Conservation (phyloP, 1,284 basidiomycete genomes). For the Porogramme epimiltina region DNA sequence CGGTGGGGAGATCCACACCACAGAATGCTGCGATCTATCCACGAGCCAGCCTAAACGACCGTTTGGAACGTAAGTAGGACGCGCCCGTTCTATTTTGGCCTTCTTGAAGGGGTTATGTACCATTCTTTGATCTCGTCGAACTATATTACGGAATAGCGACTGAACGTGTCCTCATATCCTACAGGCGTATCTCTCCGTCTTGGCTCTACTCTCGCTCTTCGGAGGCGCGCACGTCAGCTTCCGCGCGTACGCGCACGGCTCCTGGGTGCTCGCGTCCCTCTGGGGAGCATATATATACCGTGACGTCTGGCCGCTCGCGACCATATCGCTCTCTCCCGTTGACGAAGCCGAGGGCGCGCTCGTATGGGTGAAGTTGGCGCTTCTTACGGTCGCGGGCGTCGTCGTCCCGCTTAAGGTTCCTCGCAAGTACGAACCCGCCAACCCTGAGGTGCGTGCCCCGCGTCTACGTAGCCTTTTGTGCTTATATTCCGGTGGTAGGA, state of each 20-base stretch:
- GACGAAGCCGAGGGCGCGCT: conserved; percentile 39
- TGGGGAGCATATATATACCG: conserved; percentile 48
- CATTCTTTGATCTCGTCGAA: too few relatives aligned
- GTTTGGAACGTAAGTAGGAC: too few relatives aligned
- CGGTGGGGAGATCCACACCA: too few relatives aligned
- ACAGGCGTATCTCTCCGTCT: conserved; percentile 9
- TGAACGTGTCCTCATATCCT: neutral
- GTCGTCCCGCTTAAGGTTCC: conserved; percentile 48
- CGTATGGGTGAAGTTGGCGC: conserved; percentile 36
- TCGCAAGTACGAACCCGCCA: conserved; percentile 43
- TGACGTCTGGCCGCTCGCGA: conserved; percentile 52
- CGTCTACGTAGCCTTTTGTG: neutral
- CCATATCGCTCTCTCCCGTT: conserved; percentile 38
- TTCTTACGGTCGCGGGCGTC: conserved; percentile 43
- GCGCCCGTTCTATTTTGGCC: too few relatives aligned
- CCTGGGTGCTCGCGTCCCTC: conserved; percentile 9
- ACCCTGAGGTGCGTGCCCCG: conserved; percentile 33
- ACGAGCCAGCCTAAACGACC: too few relatives aligned
- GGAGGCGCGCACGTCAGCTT: neutral
- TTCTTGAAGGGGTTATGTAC: too few relatives aligned
- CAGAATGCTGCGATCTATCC: too few relatives aligned
- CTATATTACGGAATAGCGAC: too few relatives aligned
- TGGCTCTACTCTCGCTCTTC: neutral
- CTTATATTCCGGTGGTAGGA: conserved; percentile 20
- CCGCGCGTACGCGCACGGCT: conserved; percentile 10